These are phyloP conservation scores for Alternaria consortialis DNA, from an alignment of 2,329 filamentous ascomycete genomes.

Conservation along the genomic window DNA sequence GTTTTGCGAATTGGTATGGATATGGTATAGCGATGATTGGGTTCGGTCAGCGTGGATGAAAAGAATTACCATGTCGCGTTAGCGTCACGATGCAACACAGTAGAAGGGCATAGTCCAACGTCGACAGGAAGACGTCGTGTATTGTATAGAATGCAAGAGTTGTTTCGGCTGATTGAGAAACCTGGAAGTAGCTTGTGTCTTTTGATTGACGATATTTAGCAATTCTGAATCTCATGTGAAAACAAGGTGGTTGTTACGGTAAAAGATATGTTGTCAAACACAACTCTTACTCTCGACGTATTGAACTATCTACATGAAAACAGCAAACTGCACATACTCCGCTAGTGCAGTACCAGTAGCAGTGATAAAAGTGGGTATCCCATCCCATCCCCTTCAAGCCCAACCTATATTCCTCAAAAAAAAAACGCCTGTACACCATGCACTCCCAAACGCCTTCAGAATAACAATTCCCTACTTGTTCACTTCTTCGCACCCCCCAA, in stretches of 20 bases:
- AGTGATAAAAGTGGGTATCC: neutral
- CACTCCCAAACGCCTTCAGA: neutral
- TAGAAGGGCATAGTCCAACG: neutral
- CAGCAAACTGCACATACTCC: no score
- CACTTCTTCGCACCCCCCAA: constrained; percentile 39
- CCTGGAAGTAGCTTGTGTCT: no score
- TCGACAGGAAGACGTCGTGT: no score
- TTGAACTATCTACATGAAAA: no score
- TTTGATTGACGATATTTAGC: no score
- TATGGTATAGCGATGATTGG: neutral
- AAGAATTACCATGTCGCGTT: neutral
- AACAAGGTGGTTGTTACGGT: no score
- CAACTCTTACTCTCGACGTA: no score
- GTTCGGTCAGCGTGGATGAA: neutral
- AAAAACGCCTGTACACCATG: neutral
- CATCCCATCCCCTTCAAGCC: neutral
- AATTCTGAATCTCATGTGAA: no score
- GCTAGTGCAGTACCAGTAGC: neutral
- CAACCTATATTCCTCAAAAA: no score
- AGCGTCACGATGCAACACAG: neutral
- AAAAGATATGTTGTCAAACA: no score
- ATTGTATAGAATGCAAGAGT: no score
- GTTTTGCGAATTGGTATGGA: neutral
- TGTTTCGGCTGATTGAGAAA: no score
- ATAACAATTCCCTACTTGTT: neutral